Base-by-base conservation (phyloP, 2,329 filamentous ascomycete genomes). In the Chrysoporthe deuterocubensis region DNA sequence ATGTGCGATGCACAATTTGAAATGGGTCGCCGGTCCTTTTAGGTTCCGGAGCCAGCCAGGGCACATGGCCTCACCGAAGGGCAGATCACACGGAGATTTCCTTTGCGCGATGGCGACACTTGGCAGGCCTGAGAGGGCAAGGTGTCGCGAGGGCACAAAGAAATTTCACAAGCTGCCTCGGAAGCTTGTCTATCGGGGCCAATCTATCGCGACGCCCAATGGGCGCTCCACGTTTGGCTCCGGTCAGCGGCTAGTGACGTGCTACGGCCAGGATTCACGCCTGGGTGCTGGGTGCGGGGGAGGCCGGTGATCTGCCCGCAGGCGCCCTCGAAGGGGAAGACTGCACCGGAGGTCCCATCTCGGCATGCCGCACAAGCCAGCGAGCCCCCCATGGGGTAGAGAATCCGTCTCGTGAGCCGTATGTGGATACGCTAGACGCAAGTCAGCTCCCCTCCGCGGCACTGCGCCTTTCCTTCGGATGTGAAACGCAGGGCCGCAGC, bases 161-260 rank as follows among this genome's bases (percentile, higher is more conserved):
- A 46, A 48, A 34, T 64, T 60, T 67, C 66, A 67, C 66, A 67
- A 67, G 66, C 66, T 67, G 66, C 66, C 66, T 67, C 66, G 66
- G 66, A 64, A 58, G 46, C 44, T 42, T 32, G 34, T 26, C 32
- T 32, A 32, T 26, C 58, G 46, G 34, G 48, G 26, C 42, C 11
- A 32, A 54, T 14, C 46, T 46, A n/a, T 58, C 48, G n/a, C 14
- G 21, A 18, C 40, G 42, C 50, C 65, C 59, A 66, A 66, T 66
- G 63, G 59, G 57, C 37, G 5, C 21, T 32, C 32, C 21, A n/a
- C 13, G 13, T 32, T 62, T 57, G 7, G 7, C 34, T 58, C 6
- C 21, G 14, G 26, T 54, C 50, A 16, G 8, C 32, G 34, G 54
- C 32, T 6, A 7, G 54, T 57, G 54, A 57, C 54, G 54, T 57